A percentile compares a stretch with the other conserved stretches of the same genome.
These are phyloP conservation scores for Gyrodon lividus DNA, from an alignment of 768 basidiomycete genomes.

Conservation along the genomic window DNA sequence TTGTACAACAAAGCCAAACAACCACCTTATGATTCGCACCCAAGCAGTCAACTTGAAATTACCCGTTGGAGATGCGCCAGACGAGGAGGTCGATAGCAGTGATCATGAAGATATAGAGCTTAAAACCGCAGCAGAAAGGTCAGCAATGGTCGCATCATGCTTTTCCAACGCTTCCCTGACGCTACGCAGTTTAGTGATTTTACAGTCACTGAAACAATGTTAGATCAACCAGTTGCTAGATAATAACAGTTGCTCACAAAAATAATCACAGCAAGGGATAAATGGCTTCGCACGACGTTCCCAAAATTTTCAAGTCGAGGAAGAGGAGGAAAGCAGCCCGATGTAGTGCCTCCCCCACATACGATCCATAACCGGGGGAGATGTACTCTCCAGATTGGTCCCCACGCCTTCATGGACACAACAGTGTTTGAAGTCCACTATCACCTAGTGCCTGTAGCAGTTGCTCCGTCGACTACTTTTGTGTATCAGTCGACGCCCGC, in stretches of 20 bases:
- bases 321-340: conserved; percentile 55
- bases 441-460: conserved; percentile 35
- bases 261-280: conserved; percentile 56
- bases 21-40: conserved; percentile 25
- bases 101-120: conserved; percentile 42
- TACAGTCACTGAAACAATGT: conserved; percentile 76
- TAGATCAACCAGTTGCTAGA: conserved; percentile 11
- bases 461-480: conserved; percentile 22
- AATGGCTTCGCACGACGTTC: conserved; percentile 64
- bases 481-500: conserved; percentile 28
- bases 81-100: conserved; percentile 55
- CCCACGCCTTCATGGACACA: conserved; percentile 68
- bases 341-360: conserved; percentile 60
- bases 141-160: neutral
- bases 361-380: conserved; percentile 62
- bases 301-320: conserved; percentile 69
- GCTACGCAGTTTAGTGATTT: conserved; percentile 51
- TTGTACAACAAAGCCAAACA: conserved; percentile 29
- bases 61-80: conserved; percentile 56
- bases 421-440: conserved; percentile 75
- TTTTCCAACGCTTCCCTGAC: conserved; percentile 7
- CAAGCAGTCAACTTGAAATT: conserved; percentile 33
- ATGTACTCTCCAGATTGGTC: conserved; percentile 73
- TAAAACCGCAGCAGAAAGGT: conserved; percentile 61
- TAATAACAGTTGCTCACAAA: conserved; percentile 14